A percentile compares a stretch with the other conserved stretches of the same genome.
Conservation (phyloP, 352 stramenopile species). For the Globisporangium viniferum region DNA sequence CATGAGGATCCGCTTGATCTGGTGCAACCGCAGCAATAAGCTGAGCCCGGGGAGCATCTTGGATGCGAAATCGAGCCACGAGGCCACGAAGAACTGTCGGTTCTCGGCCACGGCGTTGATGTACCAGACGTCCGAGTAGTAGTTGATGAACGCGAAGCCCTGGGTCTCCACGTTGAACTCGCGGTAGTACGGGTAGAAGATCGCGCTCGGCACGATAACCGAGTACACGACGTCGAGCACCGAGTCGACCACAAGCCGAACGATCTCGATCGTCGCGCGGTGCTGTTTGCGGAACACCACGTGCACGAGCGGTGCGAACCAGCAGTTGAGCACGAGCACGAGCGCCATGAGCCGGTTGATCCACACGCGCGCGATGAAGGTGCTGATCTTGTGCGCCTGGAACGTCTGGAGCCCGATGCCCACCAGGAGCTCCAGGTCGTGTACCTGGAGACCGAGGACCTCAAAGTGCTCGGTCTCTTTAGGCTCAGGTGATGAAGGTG, state of each 20-base stretch:
- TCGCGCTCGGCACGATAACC: constrained; percentile 6
- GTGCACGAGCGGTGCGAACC: constrained; percentile 19
- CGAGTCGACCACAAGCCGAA: constrained; percentile 10
- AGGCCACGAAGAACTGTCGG: constrained; percentile 11
- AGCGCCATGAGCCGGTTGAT: constrained; percentile 18
- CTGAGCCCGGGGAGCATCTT: constrained; percentile 12
- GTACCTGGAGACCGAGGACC: not conserved
- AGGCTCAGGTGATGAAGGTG: not conserved
- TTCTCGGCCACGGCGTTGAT: constrained; percentile 9
- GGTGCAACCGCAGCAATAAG: constrained; percentile 9
- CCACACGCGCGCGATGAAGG: constrained; percentile 16
- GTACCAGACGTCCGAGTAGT: constrained; percentile 16
- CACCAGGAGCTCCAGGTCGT: constrained; percentile 11
- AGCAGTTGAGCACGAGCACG: constrained; percentile 27
- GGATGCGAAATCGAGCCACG: constrained; percentile 8
- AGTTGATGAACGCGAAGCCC: constrained; percentile 10
- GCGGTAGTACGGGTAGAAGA: constrained; percentile 13
- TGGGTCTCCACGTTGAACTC: constrained; percentile 6
- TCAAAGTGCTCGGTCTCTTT: not conserved
- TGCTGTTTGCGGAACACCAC: not conserved
- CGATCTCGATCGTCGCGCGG: constrained; percentile 6
- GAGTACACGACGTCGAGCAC: constrained; percentile 4
- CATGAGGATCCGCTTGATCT: constrained; percentile 12
- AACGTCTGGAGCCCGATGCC: constrained; percentile 14
- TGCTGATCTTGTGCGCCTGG: constrained; percentile 15